These are phyloP conservation scores for Dipteronia dyeriana DNA, from an alignment of 345 rosid genomes.

Conservation along the genomic window DNA sequence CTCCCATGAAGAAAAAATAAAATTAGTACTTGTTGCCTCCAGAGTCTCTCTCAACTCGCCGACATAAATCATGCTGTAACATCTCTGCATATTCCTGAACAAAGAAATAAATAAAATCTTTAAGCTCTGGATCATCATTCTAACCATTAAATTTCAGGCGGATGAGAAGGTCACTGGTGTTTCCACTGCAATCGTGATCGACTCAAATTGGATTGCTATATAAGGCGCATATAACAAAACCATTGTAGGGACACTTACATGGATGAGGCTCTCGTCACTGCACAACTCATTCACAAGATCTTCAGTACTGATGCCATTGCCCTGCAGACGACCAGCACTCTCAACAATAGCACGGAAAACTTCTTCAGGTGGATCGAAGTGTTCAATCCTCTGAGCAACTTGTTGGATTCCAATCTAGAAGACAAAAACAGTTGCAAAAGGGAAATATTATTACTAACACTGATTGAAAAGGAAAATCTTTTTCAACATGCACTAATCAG, in stretches of 20 bases:
- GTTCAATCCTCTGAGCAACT: conserved; percentile 58
- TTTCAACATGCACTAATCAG: neutral
- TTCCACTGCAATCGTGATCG: neutral
- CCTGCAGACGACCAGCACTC: conserved; percentile 47
- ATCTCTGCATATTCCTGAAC: conserved; percentile 70
- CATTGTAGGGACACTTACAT: conserved; percentile 39
- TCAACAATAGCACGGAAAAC: conserved; percentile 62
- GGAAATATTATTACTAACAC: neutral
- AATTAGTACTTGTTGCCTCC: conserved; percentile 23
- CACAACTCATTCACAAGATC: conserved; percentile 55
- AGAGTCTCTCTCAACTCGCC: conserved; percentile 38
- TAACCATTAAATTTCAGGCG: neutral
- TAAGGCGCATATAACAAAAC: neutral
- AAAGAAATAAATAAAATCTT: neutral
- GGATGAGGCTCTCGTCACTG: conserved; percentile 55
- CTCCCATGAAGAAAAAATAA: neutral
- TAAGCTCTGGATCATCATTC: neutral
- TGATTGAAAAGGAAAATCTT: neutral
- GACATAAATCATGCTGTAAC: conserved; percentile 51
- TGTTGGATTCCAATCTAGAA: conserved; percentile 50
- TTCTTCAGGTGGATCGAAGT: conserved; percentile 48
- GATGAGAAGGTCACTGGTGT: neutral
- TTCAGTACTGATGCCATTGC: conserved; percentile 31
- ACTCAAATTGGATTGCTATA: neutral
- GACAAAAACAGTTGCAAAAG: neutral